These are phyloP conservation scores for Cocos nucifera DNA, from an alignment of 176 grass and related monocot species.

Conservation along the genomic window DNA sequence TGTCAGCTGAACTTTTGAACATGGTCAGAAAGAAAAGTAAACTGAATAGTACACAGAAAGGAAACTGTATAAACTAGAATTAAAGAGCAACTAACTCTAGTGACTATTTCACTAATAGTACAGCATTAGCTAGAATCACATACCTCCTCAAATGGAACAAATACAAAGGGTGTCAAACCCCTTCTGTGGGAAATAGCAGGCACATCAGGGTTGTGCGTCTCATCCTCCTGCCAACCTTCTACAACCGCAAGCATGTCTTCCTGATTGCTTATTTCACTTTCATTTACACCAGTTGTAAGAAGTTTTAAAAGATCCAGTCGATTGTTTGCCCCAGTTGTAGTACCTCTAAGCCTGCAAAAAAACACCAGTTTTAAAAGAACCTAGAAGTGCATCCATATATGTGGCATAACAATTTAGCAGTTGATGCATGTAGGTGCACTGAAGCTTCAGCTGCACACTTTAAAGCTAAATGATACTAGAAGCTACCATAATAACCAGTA, in stretches of 20 bases:
- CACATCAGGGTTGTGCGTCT: constrained; percentile 83
- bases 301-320: constrained; percentile 80
- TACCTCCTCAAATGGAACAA: constrained; percentile 96
- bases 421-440: too few species aligned
- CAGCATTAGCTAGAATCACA: background rate
- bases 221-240: constrained; percentile 75
- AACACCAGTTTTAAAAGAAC: constrained; percentile 2
- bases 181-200: constrained; percentile 79
- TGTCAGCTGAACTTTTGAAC: too few species aligned
- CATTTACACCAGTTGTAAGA: constrained; percentile 78
- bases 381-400: background rate
- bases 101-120: background rate
- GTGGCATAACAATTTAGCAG: too few species aligned
- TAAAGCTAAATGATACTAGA: too few species aligned
- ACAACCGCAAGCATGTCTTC: constrained; percentile 67
- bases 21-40: too few species aligned
- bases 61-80: background rate
- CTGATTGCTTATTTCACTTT: constrained; percentile 54
- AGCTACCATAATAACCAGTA: too few species aligned
- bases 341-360: constrained; percentile 71
- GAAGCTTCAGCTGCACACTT: too few species aligned
- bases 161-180: constrained; percentile 79
- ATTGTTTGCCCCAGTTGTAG: constrained; percentile 71
- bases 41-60: too few species aligned
- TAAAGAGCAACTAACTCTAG: background rate